Base-by-base conservation (phyloP, 352 stramenopile species). In the Saprolegnia diclina region DNA sequence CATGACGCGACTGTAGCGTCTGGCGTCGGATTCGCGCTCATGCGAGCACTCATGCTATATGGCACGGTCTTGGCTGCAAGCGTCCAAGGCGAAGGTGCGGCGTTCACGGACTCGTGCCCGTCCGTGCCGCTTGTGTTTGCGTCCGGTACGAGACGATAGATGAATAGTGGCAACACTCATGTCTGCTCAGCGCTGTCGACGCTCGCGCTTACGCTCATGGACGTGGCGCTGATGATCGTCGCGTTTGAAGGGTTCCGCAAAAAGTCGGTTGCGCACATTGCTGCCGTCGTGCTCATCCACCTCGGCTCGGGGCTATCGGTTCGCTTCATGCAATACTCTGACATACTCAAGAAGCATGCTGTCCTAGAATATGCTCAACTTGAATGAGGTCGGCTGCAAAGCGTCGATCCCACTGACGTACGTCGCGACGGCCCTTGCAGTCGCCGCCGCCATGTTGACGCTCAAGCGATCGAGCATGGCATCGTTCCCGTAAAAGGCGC, bases 41-140 rank as follows among this genome's bases (percentile, higher is more conserved):
- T 94, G 86, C 86, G 91, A 71, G 76, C 84, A 57, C 72, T 92
- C 44, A 87, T 94, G 73, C 88, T 94, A 79, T 94, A 90, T 61
- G 87, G 87, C 66, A 92, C 81, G 54, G 72, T 94, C 44, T 55
- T 92, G 40, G 85, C 76, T 14, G 83, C 83, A 0, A 90, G 79
- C 48, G 90, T 85, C 4, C 81, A 82, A 26, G 74, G 73, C 18
- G 82, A 85, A 50, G 87, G 87, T 56, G 85, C 85, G 5, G 82
- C 84, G 52, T 94, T 92, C 75, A 88, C 81, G 13, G 22, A 67
- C 32, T 90, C 85, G 14, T 94, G 87, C 65, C 78, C 87, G 61
- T 78, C 68, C 46, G 78, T 94, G 56, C 87, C 87, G 53, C 75
- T 92, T 42, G 63, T 94, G 45, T 88, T 92, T 57, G 81, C 82